phyloP scores from a whole-genome alignment of 2,329 filamentous ascomycete species.

The Pseudogymnoascus sp. region DNA sequence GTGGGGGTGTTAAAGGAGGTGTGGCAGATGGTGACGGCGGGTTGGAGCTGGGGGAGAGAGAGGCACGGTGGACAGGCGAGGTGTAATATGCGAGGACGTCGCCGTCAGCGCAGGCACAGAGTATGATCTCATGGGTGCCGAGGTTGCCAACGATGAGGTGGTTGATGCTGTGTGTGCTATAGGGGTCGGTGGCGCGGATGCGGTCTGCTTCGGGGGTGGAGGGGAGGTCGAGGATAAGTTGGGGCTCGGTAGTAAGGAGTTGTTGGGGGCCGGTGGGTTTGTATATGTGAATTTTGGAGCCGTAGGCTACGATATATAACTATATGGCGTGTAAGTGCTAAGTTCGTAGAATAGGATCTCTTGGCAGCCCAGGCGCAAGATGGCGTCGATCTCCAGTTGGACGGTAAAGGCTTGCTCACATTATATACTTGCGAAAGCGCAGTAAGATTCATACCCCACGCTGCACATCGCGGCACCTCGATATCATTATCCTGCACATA shows the following conservation, averaged over 20 bases:
- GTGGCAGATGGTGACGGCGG: not conserved
- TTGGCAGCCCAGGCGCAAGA: conserved; percentile 4
- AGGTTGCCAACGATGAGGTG: conserved; percentile 62
- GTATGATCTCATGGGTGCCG: conserved; percentile 61
- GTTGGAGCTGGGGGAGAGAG: not conserved
- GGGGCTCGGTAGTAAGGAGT: conserved; percentile 40
- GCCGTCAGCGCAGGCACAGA: conserved; percentile 65
- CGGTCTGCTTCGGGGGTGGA: conserved; percentile 33
- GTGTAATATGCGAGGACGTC: conserved; percentile 67
- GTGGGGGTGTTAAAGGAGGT: not conserved
- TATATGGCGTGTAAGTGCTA: conserved; percentile 20
- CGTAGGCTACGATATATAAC: conserved; percentile 56
- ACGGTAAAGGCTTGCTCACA: conserved; percentile 29
- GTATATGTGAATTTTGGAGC: conserved; percentile 51
- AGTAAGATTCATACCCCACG: conserved; percentile 48
- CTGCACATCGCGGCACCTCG: conserved; percentile 10
- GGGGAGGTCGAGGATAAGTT: conserved; percentile 43
- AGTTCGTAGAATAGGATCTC: not conserved
- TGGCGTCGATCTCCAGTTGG: not conserved
- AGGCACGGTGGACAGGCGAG: conserved; percentile 13
- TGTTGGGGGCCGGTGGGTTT: conserved; percentile 42
- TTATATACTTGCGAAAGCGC: conserved; percentile 52
- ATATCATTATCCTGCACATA: not conserved
- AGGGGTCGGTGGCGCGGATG: conserved; percentile 44
- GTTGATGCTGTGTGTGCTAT: conserved; percentile 57